Percentiles rank a stretch among this genome's conserved stretches.
phyloP scores from a whole-genome alignment of 495 filamentous ascomycete genomes.

The Penicillium robsamsonii region DNA sequence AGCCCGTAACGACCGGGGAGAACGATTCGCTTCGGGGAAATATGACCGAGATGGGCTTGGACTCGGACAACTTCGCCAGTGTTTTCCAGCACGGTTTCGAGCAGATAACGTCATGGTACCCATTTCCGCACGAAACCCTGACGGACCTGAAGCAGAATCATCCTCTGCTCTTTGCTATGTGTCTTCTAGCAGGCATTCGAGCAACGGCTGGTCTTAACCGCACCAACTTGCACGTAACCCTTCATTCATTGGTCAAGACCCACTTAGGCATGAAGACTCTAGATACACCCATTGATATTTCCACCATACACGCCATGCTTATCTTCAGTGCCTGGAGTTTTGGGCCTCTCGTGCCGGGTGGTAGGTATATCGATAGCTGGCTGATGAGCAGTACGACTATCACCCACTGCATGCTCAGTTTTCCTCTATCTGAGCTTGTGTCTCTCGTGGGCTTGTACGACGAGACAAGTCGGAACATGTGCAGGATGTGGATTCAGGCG shows the following conservation, averaged over 20 bases:
- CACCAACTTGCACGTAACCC: constrained; percentile 2
- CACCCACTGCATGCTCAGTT: constrained; percentile 11
- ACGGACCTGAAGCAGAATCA: constrained; percentile 7
- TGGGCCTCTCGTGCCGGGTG: constrained; percentile 11
- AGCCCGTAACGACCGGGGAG: constrained; percentile 6
- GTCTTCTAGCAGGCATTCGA: constrained; percentile 8
- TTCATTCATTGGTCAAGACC: constrained; percentile 10
- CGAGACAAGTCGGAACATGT: constrained; percentile 5
- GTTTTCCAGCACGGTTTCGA: constrained; percentile 10
- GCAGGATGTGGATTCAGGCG: constrained; percentile 13
- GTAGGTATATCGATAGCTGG: constrained; percentile 12
- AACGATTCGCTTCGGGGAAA: constrained; percentile 2
- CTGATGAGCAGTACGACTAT: constrained; percentile 13
- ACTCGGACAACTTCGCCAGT: constrained; percentile 5
- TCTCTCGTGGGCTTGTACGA: constrained; percentile 1
- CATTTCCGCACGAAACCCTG: constrained; percentile 7
- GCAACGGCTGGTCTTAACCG: constrained; percentile 8
- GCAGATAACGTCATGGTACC: constrained; percentile 12
- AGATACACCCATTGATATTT: constrained; percentile 9
- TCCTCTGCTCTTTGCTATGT: constrained; percentile 10
- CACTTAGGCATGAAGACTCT: constrained; percentile 11
- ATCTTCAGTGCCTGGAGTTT: constrained; percentile 12
- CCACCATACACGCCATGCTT: constrained; percentile 11
- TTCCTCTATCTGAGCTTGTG: constrained; percentile 7
- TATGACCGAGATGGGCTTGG: constrained; percentile 12